phyloP scores from a whole-genome alignment of 2,329 filamentous ascomycete species.

The Penicillium oxalicum region DNA sequence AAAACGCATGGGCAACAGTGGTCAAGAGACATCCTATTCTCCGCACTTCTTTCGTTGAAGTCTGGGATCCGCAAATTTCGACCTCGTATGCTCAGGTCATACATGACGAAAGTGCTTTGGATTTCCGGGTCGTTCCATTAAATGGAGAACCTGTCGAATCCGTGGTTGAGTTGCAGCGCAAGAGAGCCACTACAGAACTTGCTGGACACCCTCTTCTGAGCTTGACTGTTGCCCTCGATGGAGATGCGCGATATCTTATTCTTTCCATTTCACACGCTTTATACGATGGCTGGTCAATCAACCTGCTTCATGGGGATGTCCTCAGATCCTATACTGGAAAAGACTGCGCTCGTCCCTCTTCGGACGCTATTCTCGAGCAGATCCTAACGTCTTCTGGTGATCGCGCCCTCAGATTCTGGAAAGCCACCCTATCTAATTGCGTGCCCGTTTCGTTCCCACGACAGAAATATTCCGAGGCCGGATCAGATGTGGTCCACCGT shows the following conservation, averaged over 20 bases:
- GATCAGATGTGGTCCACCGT: slow-evolving; percentile 21
- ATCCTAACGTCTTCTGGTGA: slow-evolving; percentile 46
- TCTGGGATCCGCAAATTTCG: slow-evolving; percentile 56
- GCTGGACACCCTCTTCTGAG: slow-evolving; percentile 25
- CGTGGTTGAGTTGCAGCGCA: slow-evolving; percentile 17
- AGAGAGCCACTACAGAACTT: slow-evolving; percentile 5
- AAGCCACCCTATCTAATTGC: slow-evolving; percentile 55
- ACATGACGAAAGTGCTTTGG: slow-evolving; percentile 22
- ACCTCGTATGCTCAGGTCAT: slow-evolving; percentile 54
- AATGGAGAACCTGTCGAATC: slow-evolving; percentile 17
- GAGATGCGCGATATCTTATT: slow-evolving; percentile 40
- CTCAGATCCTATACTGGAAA: slow-evolving; percentile 54
- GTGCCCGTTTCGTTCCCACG: slow-evolving; percentile 38
- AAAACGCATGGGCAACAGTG: slow-evolving; percentile 57
- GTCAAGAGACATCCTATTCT: slow-evolving; percentile 62
- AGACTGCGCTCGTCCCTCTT: slow-evolving; percentile 41
- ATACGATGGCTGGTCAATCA: slow-evolving; percentile 83
- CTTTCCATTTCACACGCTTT: slow-evolving; percentile 79
- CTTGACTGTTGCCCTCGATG: slow-evolving; percentile 35
- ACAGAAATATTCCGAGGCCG: slow-evolving; percentile 13
- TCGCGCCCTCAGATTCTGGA: slow-evolving; percentile 62
- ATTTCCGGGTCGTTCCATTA: slow-evolving; percentile 29
- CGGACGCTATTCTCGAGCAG: slow-evolving; percentile 51
- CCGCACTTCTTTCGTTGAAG: slow-evolving; percentile 64
- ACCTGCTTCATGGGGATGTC: slow-evolving; percentile 66